phyloP scores from a whole-genome alignment of 768 basidiomycete genomes.

The Thelephora ganbajun region DNA sequence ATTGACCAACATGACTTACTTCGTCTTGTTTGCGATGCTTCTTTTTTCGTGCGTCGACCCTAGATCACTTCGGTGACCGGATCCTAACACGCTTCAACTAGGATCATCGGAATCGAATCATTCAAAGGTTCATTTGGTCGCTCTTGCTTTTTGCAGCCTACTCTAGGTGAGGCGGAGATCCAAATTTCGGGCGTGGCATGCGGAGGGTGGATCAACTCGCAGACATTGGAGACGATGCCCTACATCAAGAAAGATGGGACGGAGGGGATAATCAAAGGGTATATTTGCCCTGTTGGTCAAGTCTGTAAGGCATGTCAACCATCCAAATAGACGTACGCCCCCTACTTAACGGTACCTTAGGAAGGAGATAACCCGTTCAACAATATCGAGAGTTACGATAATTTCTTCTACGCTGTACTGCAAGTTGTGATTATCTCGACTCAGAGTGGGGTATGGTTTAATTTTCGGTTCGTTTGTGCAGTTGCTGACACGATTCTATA shows the following conservation, averaged over 20 bases:
- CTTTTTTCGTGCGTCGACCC: conserved; percentile 64
- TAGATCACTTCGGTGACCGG: not conserved
- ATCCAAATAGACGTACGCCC: not conserved
- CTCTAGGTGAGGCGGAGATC: conserved; percentile 36
- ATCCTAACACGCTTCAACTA: conserved; percentile 13
- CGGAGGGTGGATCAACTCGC: conserved; percentile 66
- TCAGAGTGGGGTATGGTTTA: conserved; percentile 52
- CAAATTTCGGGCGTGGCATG: conserved; percentile 45
- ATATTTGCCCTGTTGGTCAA: conserved; percentile 80
- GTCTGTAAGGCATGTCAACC: conserved; percentile 47
- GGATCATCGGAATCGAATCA: conserved; percentile 87
- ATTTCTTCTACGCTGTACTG: conserved; percentile 64
- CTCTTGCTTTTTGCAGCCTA: conserved; percentile 41
- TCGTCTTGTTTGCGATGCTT: conserved; percentile 80
- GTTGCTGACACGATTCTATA: conserved; percentile 14
- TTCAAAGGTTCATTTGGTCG: conserved; percentile 79
- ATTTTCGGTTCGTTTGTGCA: not conserved
- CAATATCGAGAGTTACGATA: conserved; percentile 75
- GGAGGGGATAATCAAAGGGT: conserved; percentile 50
- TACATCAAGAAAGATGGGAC: conserved; percentile 28
- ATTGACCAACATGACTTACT: conserved; percentile 82
- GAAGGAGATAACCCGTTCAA: conserved; percentile 50
- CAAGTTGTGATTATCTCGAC: conserved; percentile 80
- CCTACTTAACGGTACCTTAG: conserved; percentile 18
- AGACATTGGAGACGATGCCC: conserved; percentile 28